Evolutionary conservation across 495 filamentous ascomycete species (phyloP).

Genomic region (Beverwykella pulmonaria): DNA sequence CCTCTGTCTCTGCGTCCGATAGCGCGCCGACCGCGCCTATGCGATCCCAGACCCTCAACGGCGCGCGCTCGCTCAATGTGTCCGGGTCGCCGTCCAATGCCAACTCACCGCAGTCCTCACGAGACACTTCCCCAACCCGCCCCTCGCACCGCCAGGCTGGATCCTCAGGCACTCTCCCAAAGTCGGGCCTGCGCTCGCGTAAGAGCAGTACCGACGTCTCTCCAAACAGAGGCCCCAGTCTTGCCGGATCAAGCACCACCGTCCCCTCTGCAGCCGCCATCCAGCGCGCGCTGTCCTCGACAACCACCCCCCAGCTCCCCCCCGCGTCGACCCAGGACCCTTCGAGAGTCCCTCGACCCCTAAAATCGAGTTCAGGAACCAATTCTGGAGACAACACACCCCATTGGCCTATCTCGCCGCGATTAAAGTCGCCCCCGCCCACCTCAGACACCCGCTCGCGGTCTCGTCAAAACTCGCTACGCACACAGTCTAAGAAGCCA

Average conservation of each 20-base stretch:
- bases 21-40: constrained; percentile 9
- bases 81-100: constrained; percentile 38
- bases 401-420: constrained; percentile 68
- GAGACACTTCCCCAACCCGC: constrained; percentile 43
- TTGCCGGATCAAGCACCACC: constrained; percentile 48
- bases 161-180: constrained; percentile 21
- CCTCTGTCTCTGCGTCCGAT: constrained; percentile 27
- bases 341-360: constrained; percentile 62
- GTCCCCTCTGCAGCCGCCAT: constrained; percentile 63
- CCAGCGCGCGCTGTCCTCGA: constrained; percentile 65
- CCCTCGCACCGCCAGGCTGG: constrained; percentile 20
- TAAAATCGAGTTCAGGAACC: constrained; percentile 55
- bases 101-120: constrained; percentile 44
- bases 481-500: constrained; percentile 37
- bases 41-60: constrained; percentile 13
- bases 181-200: constrained; percentile 56
- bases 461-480: constrained; percentile 47
- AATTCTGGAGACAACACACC: constrained; percentile 55
- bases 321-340: constrained; percentile 56
- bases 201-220: constrained; percentile 72
- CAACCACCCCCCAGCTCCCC: constrained; percentile 61
- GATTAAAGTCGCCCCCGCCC: constrained; percentile 70
- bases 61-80: constrained; percentile 32
- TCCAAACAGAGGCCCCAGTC: constrained; percentile 60
- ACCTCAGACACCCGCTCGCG: constrained; percentile 45